Percentiles rank a stretch among this genome's conserved stretches.
Evolutionary conservation across 2,329 filamentous ascomycete species (phyloP).

Genomic region (Neofusicoccum cordaticola): DNA sequence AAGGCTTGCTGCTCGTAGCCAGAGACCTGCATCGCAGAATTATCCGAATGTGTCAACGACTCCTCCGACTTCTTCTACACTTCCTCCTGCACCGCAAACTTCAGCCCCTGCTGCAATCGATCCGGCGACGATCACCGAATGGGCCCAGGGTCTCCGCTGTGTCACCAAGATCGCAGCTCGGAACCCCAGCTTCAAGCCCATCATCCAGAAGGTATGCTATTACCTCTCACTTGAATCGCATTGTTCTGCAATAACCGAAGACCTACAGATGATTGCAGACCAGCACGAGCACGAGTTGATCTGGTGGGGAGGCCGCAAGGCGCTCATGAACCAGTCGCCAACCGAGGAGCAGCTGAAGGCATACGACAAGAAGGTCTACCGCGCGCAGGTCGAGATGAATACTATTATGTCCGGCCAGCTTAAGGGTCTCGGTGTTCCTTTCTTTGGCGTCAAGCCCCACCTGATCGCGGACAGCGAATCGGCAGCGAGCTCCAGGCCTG

Average conservation of each 20-base stretch:
- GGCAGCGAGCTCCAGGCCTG: background rate
- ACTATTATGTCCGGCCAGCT: constrained; percentile 56
- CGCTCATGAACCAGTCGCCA: background rate
- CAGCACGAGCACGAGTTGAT: constrained; percentile 62
- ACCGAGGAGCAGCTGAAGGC: constrained; percentile 49
- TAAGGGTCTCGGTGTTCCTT: constrained; percentile 58
- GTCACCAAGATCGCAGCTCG: constrained; percentile 47
- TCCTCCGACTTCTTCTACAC: background rate
- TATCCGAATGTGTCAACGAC: background rate
- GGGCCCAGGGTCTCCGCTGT: constrained; percentile 47
- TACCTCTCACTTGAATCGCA: background rate
- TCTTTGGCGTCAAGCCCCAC: constrained; percentile 53
- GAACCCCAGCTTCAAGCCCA: constrained; percentile 41
- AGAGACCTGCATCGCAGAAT: background rate
- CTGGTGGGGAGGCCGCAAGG: constrained; percentile 41
- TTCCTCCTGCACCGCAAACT: background rate
- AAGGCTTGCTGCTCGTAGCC: background rate
- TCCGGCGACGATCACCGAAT: constrained; percentile 48
- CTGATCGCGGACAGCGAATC: constrained; percentile 37
- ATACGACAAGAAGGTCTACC: constrained; percentile 63
- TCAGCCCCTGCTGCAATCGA: constrained; percentile 34
- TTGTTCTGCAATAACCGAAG: constrained; percentile 19
- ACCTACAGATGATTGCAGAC: constrained; percentile 55
- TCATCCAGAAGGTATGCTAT: constrained; percentile 39
- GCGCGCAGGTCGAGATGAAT: constrained; percentile 58